These are phyloP conservation scores for Sesbania bispinosa DNA, from an alignment of 306 rosid species.

Conservation along the genomic window DNA sequence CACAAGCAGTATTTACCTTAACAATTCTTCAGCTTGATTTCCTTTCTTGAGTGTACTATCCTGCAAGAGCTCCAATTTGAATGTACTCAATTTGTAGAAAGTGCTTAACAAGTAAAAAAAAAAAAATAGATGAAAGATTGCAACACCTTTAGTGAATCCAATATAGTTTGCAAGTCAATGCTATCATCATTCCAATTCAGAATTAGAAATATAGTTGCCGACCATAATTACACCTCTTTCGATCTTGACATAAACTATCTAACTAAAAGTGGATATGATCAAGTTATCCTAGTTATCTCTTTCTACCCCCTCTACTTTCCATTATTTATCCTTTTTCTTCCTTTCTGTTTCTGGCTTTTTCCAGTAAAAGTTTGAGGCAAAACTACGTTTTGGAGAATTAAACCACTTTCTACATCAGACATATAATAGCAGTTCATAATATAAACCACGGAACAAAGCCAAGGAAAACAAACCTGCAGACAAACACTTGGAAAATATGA, in stretches of 20 bases:
- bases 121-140: not conserved
- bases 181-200: not conserved
- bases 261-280: not conserved
- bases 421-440: not conserved
- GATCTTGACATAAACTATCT: not conserved
- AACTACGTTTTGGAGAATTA: not conserved
- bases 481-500: constrained; percentile 60
- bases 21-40: constrained; percentile 64
- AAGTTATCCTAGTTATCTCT: not conserved
- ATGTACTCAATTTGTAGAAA: not conserved
- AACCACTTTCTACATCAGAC: constrained; percentile 4
- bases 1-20: constrained; percentile 53
- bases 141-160: not conserved
- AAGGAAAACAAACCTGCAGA: constrained; percentile 60
- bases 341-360: not conserved
- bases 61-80: constrained; percentile 45
- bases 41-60: constrained; percentile 41
- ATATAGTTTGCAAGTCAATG: not conserved
- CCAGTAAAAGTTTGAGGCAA: not conserved
- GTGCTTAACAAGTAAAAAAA: not conserved
- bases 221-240: not conserved
- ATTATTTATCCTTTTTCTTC: not conserved
- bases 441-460: not conserved
- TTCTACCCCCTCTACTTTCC: not conserved
- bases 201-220: not conserved